These are phyloP conservation scores for Spongispora temasekensis DNA, from an alignment of 1,284 basidiomycete genomes.

Conservation along the genomic window DNA sequence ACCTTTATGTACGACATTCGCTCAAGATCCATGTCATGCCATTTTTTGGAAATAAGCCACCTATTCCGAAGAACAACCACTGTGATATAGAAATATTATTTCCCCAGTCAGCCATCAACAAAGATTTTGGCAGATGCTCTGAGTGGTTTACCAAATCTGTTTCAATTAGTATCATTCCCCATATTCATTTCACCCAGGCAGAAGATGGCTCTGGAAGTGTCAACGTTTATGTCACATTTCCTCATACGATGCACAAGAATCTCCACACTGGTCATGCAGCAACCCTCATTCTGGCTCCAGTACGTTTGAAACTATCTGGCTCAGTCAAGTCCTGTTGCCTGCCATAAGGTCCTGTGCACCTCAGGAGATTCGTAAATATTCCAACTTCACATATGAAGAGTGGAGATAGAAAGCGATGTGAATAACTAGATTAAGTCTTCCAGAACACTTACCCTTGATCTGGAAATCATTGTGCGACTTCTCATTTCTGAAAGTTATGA, in stretches of 20 bases:
- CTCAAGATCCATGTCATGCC: too few relatives aligned
- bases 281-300: constrained; percentile 3
- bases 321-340: constrained; percentile 10
- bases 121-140: not conserved
- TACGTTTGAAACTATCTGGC: constrained; percentile 4
- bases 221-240: constrained; percentile 11
- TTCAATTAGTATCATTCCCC: constrained; percentile 8
- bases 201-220: too few relatives aligned
- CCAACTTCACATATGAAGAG: too few relatives aligned
- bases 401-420: constrained; percentile 12
- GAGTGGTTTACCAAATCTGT: too few relatives aligned
- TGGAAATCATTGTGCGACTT: not conserved
- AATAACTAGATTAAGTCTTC: constrained; percentile 7
- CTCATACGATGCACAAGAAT: constrained; percentile 11
- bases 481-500: too few relatives aligned
- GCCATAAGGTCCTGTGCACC: constrained; percentile 3
- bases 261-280: not conserved
- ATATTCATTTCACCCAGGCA: constrained; percentile 5
- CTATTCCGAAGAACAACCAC: too few relatives aligned
- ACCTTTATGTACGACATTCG: too few relatives aligned
- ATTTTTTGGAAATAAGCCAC: too few relatives aligned
- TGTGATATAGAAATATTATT: constrained; percentile 9
- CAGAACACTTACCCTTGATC: constrained; percentile 10
- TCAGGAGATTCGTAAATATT: constrained; percentile 9
- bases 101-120: not conserved